Evolutionary conservation across 1,284 basidiomycete species (phyloP), one percentile per base, ranked within the genome.

Genomic region (Leccinum glutinopallens): DNA sequence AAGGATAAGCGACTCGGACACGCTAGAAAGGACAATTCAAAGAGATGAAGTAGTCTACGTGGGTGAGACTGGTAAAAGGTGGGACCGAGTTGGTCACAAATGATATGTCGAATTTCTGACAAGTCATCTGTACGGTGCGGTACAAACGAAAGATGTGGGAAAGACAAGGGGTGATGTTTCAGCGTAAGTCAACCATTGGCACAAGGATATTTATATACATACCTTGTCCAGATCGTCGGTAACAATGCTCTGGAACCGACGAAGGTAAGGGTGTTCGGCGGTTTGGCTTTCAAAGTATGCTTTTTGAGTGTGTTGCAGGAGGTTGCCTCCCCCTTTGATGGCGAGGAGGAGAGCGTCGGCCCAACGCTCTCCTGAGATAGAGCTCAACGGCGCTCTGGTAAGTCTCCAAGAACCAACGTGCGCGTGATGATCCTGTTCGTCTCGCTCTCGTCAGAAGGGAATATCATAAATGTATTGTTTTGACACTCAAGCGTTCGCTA

Each of bases 301-400:
- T 77, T 94, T 94, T 75, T 98, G 96, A 0, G 96, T 97, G 63
- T 87, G 88, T 54, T 90, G 87, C 25, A 98, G 82, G n/a, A 99
- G 87, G 57, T 96, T 93, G 0, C 90, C 84, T 0, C 96, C 96
- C 43, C 96, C 97, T 68, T 92, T 91, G 25, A 94, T 95, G 46
- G 97, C 95, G 12, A 98, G 86, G n/a, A n/a, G 95, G 63, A 98
- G 92, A 0, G 97, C 96, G 72, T 99, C 97, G 5, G 97, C 96
- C 72, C 89, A 98, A 51, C 96, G 88, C 66, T 96, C 93, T 1
- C 90, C 87, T 0, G 94, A 93, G 15, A 99, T 96, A 97, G 8
- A 99, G 83, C 10, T 93, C 90, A 17, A 99, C 97, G 2, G 97
- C 97, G 22, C 90, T 93, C 69, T 90, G 86, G 71, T 29, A 98